Conservation (phyloP, 2,329 filamentous ascomycete species). For the Neofusicoccum kwambonambiense region DNA sequence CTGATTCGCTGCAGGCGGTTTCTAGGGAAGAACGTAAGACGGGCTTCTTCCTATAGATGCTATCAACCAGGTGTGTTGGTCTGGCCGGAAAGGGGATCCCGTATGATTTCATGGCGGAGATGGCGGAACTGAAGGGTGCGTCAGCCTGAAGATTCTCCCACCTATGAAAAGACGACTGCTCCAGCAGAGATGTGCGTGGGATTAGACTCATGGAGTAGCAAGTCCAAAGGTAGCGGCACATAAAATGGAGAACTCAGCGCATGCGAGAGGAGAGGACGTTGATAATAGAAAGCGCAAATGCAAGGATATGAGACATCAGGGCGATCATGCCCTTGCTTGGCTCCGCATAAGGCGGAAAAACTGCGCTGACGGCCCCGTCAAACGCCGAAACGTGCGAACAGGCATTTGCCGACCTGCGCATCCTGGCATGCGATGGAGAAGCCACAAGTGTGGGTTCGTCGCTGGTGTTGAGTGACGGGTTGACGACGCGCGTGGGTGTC, state of each 20-base stretch:
- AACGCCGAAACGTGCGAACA: neutral
- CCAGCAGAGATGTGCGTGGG: neutral
- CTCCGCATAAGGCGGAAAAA: neutral
- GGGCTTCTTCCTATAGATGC: neutral
- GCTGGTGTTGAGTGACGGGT: neutral
- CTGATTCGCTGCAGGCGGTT: neutral
- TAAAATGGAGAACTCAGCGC: neutral
- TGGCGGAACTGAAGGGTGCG: neutral
- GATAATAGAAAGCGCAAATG: neutral
- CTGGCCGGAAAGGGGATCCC: conserved; percentile 11
- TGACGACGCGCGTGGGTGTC: neutral
- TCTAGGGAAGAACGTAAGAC: neutral
- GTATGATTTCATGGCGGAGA: conserved; percentile 11
- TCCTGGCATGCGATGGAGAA: neutral
- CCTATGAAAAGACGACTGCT: neutral
- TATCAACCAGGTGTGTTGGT: neutral
- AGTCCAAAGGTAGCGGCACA: neutral
- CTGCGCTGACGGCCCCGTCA: neutral
- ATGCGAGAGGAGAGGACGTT: neutral
- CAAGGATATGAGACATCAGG: neutral
- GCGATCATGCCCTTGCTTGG: neutral
- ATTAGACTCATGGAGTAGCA: neutral
- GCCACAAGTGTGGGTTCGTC: neutral
- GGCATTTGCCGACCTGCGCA: neutral
- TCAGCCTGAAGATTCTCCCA: neutral